Conservation (phyloP, 495 filamentous ascomycete genomes). For the Aspergillus funiculosus region DNA sequence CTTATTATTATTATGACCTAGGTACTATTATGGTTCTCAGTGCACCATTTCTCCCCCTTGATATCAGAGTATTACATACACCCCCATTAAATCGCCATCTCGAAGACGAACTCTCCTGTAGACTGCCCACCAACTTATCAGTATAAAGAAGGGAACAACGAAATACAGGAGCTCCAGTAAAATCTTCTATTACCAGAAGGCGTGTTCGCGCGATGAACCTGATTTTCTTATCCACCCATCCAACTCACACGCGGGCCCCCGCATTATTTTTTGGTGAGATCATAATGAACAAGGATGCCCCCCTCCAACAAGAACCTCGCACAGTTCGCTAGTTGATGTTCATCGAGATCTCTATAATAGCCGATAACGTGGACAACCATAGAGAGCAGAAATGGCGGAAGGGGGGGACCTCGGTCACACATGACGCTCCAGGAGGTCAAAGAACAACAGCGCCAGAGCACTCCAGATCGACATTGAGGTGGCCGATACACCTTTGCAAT, state of each 20-base stretch:
- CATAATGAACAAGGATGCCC: not conserved
- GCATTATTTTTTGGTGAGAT: not conserved
- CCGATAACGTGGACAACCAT: constrained; percentile 13
- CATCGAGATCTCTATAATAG: constrained; percentile 6
- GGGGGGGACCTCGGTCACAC: constrained; percentile 26
- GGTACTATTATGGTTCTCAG: not conserved
- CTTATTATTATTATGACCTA: not conserved
- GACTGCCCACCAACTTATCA: too few relatives aligned
- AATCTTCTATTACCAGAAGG: too few relatives aligned
- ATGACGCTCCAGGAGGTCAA: constrained; percentile 16
- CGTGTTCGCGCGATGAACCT: too few relatives aligned
- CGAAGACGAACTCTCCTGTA: too few relatives aligned
- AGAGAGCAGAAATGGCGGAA: too few relatives aligned
- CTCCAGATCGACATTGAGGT: constrained; percentile 10
- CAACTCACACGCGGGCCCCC: too few relatives aligned
- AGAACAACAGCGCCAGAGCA: constrained; percentile 8
- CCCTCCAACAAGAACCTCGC: not conserved
- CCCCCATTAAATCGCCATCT: too few relatives aligned
- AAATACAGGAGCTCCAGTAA: too few relatives aligned
- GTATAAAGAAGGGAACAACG: too few relatives aligned
- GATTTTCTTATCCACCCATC: too few relatives aligned
- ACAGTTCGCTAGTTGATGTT: constrained; percentile 1
- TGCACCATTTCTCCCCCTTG: too few relatives aligned
- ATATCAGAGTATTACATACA: too few relatives aligned
- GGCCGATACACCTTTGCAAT: constrained; percentile 2